Base-by-base conservation (phyloP, 2,329 filamentous ascomycete species). In the Colletotrichum musicola region DNA sequence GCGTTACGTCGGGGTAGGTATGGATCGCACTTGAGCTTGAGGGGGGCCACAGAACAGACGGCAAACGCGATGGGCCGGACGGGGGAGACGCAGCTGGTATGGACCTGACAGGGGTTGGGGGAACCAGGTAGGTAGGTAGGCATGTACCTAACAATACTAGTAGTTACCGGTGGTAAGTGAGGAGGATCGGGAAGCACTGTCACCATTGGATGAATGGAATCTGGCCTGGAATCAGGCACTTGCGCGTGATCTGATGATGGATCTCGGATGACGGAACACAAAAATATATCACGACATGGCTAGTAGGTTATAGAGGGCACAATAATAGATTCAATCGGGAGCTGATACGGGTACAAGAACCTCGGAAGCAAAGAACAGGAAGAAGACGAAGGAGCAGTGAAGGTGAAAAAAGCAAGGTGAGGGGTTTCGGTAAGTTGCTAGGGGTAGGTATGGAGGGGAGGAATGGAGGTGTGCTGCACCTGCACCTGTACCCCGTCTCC, bases 1-100 rank as follows among this genome's bases (percentile, higher is more conserved):
- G 47, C 47, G 40, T 60, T 59, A 68, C 50, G 60, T 51, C 62
- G 49, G 27, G 22, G 42, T 49, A 62, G 61, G 53, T 58, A 59
- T 60, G 54, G 49, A 40, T 55, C 55, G 55, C 38, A 65, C 54
- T 55, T 55, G 65, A 60, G 65, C 30, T 35, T 35, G 30, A 42
- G 14, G 16, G 40, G 54, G 65, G 65, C 54, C 27, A 22, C 53
- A 30, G 54, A 16, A 35, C 12, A 35, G 42, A 49, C 54, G 40
- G 40, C 1, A 42, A n/a, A 14, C 40, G 40, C 40, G 40, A 42
- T 42, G 40, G 40, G 40, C 13, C 13, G 5, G 40, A 13, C 13
- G 10, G 16, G 13, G 40, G 40, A n/a, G 40, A 42, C 40, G 40
- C 13, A 42, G 40, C 13, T 13, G 40, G 40, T n/a, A 49, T 60